A percentile compares a stretch with the other conserved stretches of the same genome.
phyloP scores from a whole-genome alignment of 225 moss, liverwort and hornwort species.

The Pseudoscleropodium purum region DNA sequence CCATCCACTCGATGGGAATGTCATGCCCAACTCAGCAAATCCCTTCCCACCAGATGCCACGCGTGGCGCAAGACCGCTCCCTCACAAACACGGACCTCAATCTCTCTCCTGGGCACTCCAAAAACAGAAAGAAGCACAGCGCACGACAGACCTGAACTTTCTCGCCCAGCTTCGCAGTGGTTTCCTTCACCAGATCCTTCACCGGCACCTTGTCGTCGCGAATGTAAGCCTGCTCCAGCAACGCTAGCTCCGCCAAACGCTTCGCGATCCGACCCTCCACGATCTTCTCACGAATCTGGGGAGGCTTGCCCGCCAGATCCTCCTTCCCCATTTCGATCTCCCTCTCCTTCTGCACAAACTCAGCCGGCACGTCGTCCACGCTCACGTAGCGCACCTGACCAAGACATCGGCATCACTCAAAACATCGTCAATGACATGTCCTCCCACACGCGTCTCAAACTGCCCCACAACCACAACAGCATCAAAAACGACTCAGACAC shows the following conservation, averaged over 20 bases:
- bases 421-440: background rate
- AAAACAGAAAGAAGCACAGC: background rate
- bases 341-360: slow-evolving; percentile 60
- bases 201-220: slow-evolving; percentile 66
- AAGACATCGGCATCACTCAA: background rate
- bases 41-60: background rate
- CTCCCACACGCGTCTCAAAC: background rate
- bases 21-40: background rate
- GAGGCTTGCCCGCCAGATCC: slow-evolving; percentile 66
- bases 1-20: background rate
- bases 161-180: slow-evolving; percentile 67
- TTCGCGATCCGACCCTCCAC: slow-evolving; percentile 81
- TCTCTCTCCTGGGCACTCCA: background rate
- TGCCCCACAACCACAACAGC: background rate
- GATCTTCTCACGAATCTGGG: slow-evolving; percentile 71
- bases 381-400: slow-evolving; percentile 51
- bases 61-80: background rate
- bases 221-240: slow-evolving; percentile 85
- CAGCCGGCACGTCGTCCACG: slow-evolving; percentile 54
- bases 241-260: slow-evolving; percentile 56
- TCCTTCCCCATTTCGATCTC: slow-evolving; percentile 70
- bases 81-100: background rate
- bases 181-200: slow-evolving; percentile 75
- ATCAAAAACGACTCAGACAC: background rate
- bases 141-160: slow-evolving; percentile 49